Conservation (phyloP, 306 rosid species). For the Quercus aquifolioides region DNA sequence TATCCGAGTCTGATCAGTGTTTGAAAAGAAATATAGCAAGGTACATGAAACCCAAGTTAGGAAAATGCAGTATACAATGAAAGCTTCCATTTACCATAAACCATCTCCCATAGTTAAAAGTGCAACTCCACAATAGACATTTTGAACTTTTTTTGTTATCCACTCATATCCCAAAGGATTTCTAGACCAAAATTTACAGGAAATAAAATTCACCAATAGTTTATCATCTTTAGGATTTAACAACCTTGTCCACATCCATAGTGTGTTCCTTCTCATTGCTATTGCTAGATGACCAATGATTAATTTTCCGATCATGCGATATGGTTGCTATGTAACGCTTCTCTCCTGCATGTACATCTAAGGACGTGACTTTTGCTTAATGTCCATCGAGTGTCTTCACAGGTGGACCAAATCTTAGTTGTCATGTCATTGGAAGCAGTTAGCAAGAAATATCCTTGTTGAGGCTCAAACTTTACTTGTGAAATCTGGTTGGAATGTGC, state of each 20-base stretch:
- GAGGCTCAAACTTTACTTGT: conserved; percentile 89
- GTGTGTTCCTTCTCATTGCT: conserved; percentile 34
- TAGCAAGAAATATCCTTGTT: conserved; percentile 91
- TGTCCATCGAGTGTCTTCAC: conserved; percentile 85
- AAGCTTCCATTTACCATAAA: too few species aligned
- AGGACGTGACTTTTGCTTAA: conserved; percentile 80
- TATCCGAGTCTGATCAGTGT: too few species aligned
- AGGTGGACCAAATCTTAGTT: conserved; percentile 70
- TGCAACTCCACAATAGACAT: too few species aligned
- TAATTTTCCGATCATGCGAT: too few species aligned
- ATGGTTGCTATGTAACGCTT: conserved; percentile 59
- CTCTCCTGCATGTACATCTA: conserved; percentile 67
- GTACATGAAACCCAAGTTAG: too few species aligned
- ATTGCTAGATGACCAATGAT: conserved; percentile 27
- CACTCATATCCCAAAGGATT: too few species aligned
- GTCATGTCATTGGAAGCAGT: conserved; percentile 93
- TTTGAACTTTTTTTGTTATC: too few species aligned
- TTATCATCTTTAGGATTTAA: background rate
- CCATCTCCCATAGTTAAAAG: too few species aligned
- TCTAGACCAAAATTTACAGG: too few species aligned
- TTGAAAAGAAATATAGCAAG: too few species aligned
- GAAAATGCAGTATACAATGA: background rate
- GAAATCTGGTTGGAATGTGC: conserved; percentile 91
- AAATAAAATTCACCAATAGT: too few species aligned
- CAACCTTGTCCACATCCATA: conserved; percentile 10